A percentile compares a stretch with the other conserved stretches of the same genome.
Conservation (phyloP, 2,329 filamentous ascomycete species). For the Penicillium sp. region DNA sequence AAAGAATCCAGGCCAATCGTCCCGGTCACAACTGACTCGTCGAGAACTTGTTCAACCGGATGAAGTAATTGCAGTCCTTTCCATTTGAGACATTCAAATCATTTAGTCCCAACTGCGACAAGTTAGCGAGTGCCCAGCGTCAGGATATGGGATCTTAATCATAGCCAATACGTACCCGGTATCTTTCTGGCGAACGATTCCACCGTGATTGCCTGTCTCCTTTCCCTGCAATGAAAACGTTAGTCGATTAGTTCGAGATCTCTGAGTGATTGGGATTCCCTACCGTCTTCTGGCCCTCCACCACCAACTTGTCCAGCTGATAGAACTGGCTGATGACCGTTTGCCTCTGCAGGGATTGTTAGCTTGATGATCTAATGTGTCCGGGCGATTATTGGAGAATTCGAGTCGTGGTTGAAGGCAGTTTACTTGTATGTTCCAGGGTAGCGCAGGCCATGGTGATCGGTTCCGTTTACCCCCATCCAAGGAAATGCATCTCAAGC, state of each 20-base stretch:
- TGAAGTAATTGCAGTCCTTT: conserved; percentile 7
- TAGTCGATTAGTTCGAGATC: conserved; percentile 1
- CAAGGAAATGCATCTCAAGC: neutral
- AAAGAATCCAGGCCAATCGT: conserved; percentile 7
- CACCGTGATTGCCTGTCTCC: conserved; percentile 59
- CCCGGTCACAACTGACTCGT: conserved; percentile 2
- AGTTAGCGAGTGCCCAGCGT: neutral
- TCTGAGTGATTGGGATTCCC: conserved; percentile 24
- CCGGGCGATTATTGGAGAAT: neutral
- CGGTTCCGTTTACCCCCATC: neutral
- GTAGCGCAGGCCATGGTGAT: no score
- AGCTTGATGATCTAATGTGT: conserved; percentile 20
- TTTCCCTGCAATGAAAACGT: conserved; percentile 24
- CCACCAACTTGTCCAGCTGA: conserved; percentile 82
- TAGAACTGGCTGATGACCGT: conserved; percentile 93
- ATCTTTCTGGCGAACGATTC: conserved; percentile 70
- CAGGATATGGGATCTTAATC: neutral
- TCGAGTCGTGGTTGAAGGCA: neutral
- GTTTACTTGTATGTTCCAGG: neutral
- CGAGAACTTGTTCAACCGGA: conserved; percentile 9
- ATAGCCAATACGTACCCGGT: conserved; percentile 53
- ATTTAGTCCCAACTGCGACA: conserved; percentile 29
- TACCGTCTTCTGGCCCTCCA: conserved; percentile 80
- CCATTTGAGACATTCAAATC: neutral
- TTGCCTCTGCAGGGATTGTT: conserved; percentile 67